Base-by-base conservation (phyloP, 202 grass and related monocot genomes). In the Schoenoplectus tabernaemontani region DNA sequence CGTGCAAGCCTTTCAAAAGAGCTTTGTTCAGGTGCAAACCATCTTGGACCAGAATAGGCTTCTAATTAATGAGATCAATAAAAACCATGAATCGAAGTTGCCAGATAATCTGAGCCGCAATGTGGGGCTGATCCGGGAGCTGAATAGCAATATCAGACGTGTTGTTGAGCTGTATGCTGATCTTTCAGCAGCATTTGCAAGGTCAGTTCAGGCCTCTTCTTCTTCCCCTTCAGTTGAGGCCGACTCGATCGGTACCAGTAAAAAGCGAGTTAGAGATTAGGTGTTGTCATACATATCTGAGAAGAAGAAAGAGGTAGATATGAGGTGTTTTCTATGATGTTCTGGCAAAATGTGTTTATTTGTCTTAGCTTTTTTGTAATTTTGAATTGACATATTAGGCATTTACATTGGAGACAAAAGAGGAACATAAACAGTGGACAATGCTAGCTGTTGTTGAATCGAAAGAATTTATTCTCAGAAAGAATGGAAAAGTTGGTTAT, bases 121-220 rank as follows among this genome's bases (percentile, higher is more conserved):
- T 83, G 91, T 91, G 24, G 91, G 91, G 7, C 78, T 93, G 82
- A 93, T 93, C 48, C 64, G 91, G 73, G 91, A 93, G 82, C 91
- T 93, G 86, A 93, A 93, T 84, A 93, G 90, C 91, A 93, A 93
- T 82, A 93, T 93, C 84, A 82, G 85, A 61, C 91, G 88, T 20
- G 88, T 93, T 53, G 88, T 88, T 19, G 86, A 88, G 56, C 87
- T 93, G 82, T 93, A 93, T 61, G 78, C 83, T 43, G 91, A 91
- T 77, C 86, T 93, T 37, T 93, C 91, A 7, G 71, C 84, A 3
- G 89, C 86, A 43, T 93, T 93, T 11, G 83, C 91, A 4, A 84
- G 88, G 67, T 82, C 66, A 33, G 17, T 86, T 39, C 85, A 86
- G 53, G 89, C 80, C 0, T 90, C 91, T 3, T 93, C 90, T 10